These are phyloP conservation scores for Pyricularia sp. DNA, from an alignment of 2,329 filamentous ascomycete genomes.

Conservation along the genomic window DNA sequence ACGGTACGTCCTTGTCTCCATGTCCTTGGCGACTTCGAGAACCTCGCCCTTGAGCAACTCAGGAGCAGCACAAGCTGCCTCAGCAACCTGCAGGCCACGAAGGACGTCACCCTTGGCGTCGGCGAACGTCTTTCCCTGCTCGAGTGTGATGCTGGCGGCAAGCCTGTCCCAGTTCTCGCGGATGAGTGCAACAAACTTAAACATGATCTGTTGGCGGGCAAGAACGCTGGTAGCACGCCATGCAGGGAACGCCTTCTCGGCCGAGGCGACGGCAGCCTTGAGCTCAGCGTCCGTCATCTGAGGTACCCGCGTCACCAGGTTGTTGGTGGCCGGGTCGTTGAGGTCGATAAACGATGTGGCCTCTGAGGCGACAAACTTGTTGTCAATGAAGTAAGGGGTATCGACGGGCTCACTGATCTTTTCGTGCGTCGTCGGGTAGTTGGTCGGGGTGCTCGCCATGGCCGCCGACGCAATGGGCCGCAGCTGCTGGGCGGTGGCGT, in stretches of 20 bases:
- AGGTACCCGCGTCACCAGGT: slow-evolving; percentile 73
- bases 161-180: slow-evolving; percentile 78
- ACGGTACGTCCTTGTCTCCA: slow-evolving; percentile 77
- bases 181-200: slow-evolving; percentile 73
- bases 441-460: slow-evolving; percentile 39
- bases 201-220: slow-evolving; percentile 75
- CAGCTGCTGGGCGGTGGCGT: slow-evolving; percentile 47
- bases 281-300: slow-evolving; percentile 74
- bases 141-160: slow-evolving; percentile 75
- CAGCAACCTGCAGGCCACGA: slow-evolving; percentile 74
- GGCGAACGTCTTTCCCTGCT: slow-evolving; percentile 83
- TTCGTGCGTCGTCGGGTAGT: slow-evolving; percentile 64
- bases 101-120: slow-evolving; percentile 77
- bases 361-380: slow-evolving; percentile 61
- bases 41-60: slow-evolving; percentile 77
- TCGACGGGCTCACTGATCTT: slow-evolving; percentile 55
- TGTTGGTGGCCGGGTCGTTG: slow-evolving; percentile 76
- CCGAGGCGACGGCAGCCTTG: slow-evolving; percentile 64
- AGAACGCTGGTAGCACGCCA: slow-evolving; percentile 69
- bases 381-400: slow-evolving; percentile 76
- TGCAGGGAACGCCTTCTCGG: slow-evolving; percentile 62
- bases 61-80: slow-evolving; percentile 71
- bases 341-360: slow-evolving; percentile 69
- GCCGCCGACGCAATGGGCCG: slow-evolving; percentile 29
- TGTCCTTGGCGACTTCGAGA: slow-evolving; percentile 78